phyloP scores from a whole-genome alignment of 495 filamentous ascomycete species.

The Usnea hakonensis region DNA sequence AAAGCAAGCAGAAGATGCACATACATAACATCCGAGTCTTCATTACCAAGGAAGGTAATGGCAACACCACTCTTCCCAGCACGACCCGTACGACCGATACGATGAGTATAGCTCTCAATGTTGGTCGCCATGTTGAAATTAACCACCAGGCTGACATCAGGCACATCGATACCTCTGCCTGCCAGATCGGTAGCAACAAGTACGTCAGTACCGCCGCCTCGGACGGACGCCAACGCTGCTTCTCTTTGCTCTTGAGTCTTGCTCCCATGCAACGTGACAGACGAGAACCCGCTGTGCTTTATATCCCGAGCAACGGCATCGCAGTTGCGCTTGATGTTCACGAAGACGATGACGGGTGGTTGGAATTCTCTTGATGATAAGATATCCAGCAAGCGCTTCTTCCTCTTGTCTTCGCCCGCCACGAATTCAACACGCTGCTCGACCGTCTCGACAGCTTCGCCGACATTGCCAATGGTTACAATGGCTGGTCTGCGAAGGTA shows the following conservation, averaged over 20 bases:
- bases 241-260: conserved; percentile 99
- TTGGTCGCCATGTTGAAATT: conserved; percentile 98
- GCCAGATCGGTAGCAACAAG: conserved; percentile 97
- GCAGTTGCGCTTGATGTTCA: conserved; percentile 99
- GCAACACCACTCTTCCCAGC: conserved; percentile 96
- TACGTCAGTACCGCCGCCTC: conserved; percentile 70
- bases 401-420: conserved; percentile 87
- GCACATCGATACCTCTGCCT: conserved; percentile 96
- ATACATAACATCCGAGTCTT: conserved; percentile 90
- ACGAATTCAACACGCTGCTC: conserved; percentile 96
- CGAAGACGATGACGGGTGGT: conserved; percentile 96
- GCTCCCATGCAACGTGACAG: conserved; percentile 85
- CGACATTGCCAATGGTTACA: conserved; percentile 88
- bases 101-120: conserved; percentile 96
- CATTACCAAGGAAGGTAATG: conserved; percentile 90
- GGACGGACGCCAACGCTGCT: conserved; percentile 79
- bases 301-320: conserved; percentile 93
- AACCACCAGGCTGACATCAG: conserved; percentile 85
- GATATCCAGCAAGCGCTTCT: conserved; percentile 91
- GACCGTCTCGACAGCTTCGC: conserved; percentile 97
- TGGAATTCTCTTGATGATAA: conserved; percentile 77
- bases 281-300: conserved; percentile 86
- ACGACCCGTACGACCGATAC: conserved; percentile 95
- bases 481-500: conserved; percentile 92
- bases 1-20: conserved; percentile 21